Evolutionary conservation across 345 rosid species (phyloP).

Genomic region (Salix purpurea): DNA sequence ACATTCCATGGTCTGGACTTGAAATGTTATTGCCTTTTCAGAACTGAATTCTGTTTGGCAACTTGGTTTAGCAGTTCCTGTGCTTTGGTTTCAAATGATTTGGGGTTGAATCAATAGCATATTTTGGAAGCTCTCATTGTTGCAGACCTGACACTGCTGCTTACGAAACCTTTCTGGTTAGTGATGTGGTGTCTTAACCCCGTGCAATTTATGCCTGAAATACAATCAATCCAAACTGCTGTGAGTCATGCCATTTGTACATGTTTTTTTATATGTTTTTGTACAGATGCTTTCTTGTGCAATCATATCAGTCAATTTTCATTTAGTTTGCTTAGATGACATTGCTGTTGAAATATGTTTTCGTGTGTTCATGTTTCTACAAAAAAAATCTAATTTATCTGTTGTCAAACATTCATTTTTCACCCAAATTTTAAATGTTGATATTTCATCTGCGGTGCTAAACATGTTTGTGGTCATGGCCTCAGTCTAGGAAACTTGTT

Average conservation of each 20-base stretch:
- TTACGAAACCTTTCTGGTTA: neutral
- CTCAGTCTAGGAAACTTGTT: neutral
- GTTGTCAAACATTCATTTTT: neutral
- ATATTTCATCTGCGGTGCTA: neutral
- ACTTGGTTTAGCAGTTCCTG: neutral
- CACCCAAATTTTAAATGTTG: neutral
- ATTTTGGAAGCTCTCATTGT: neutral
- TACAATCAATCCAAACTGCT: neutral
- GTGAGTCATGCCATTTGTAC: neutral
- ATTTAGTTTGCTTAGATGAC: neutral
- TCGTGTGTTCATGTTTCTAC: neutral
- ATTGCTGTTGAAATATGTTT: neutral
- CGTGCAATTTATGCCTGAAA: neutral
- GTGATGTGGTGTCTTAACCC: neutral
- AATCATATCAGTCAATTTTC: neutral
- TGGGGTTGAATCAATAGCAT: neutral
- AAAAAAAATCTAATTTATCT: neutral
- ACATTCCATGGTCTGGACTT: neutral
- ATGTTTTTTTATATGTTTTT: neutral
- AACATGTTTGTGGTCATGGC: neutral
- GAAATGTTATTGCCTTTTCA: neutral
- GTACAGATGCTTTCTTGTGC: neutral
- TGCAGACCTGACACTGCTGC: neutral
- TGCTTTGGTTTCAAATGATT: neutral
- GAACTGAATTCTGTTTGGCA: neutral